Evolutionary conservation across 306 rosid species (phyloP), one percentile per base, ranked within the genome.

Genomic region (Inga leiocalycina): DNA sequence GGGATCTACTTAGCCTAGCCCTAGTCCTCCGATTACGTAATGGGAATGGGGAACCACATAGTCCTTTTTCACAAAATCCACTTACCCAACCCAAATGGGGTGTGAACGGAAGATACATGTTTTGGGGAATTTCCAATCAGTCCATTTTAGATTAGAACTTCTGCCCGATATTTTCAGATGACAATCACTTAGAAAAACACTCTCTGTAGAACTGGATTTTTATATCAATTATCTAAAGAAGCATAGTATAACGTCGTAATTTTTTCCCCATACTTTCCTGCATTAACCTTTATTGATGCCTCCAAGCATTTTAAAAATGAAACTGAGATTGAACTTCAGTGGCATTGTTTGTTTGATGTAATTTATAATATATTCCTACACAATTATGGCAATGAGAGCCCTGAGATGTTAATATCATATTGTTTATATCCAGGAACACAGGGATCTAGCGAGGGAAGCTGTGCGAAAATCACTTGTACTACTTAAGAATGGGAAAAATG

Each of bases 391-490:
- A 57, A 48, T 20, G 41, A 81, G 44, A 79, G 45, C 45, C 68
- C 10, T 74, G 76, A 79, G 79, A 62, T 80, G 57, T 34, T 34
- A 56, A 20, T 51, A 81, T 80, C 77, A 4, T 82, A 71, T 43
- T 79, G 70, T 87, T 87, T 79, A 13, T 13, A 56, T 78, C 76
- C 76, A 96, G 98, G 97, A 81, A 77, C 97, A 96, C 83, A 84
- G 97, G 82, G 88, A 92, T 79, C 89, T 96, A 82, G 99, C 99
- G 68, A 93, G 97, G 83, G 97, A 92, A 90, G 97, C 97, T n/a
- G 99, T 94, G 82, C 94, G 99, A 83, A 94, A 91, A 90, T 85
- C 99, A 10, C 89, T 96, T 0, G 97, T 96, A 82, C 91, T 96
- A 82, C 89, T 96, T 80, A 93, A 96, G 91, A 96, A 96, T 72